Evolutionary conservation across 2,329 filamentous ascomycete genomes (phyloP).

Genomic region (Xylaria sp.): DNA sequence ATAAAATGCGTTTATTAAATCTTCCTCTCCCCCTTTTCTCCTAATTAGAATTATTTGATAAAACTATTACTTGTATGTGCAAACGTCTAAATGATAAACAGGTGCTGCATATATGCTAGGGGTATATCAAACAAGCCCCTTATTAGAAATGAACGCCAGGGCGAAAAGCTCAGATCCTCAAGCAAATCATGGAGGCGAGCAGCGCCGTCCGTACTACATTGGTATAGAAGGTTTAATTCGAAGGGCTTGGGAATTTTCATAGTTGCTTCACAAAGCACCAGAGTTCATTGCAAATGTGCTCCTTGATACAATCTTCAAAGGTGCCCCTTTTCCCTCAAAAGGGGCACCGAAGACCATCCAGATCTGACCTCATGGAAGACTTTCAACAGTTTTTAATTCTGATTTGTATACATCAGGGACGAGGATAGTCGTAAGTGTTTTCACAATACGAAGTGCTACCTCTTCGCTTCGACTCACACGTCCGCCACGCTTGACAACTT

Average conservation of each 20-base stretch:
- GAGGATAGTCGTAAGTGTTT: slow-evolving; percentile 10
- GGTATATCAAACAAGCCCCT: too few relatives aligned
- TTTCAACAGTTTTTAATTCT: not conserved
- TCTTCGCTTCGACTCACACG: slow-evolving; percentile 7
- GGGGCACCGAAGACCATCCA: slow-evolving; percentile 5
- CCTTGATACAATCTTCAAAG: slow-evolving; percentile 3
- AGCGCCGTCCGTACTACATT: slow-evolving; percentile 19
- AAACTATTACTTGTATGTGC: too few relatives aligned
- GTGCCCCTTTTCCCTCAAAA: not conserved
- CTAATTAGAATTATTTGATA: too few relatives aligned
- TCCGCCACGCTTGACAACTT: not conserved
- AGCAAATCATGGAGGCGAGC: not conserved
- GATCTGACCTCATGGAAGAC: not conserved
- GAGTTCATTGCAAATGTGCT: slow-evolving; percentile 16
- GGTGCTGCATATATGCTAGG: too few relatives aligned
- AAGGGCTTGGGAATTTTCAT: slow-evolving; percentile 7
- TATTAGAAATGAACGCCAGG: too few relatives aligned
- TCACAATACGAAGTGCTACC: slow-evolving; percentile 10
- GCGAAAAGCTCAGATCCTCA: not conserved
- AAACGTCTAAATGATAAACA: too few relatives aligned
- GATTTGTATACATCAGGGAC: slow-evolving; percentile 10
- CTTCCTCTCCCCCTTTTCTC: too few relatives aligned
- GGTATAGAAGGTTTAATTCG: not conserved
- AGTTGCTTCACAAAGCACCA: slow-evolving; percentile 24
- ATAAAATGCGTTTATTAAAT: too few relatives aligned